Base-by-base conservation (phyloP, 306 rosid species). In the Quillaja saponaria region DNA sequence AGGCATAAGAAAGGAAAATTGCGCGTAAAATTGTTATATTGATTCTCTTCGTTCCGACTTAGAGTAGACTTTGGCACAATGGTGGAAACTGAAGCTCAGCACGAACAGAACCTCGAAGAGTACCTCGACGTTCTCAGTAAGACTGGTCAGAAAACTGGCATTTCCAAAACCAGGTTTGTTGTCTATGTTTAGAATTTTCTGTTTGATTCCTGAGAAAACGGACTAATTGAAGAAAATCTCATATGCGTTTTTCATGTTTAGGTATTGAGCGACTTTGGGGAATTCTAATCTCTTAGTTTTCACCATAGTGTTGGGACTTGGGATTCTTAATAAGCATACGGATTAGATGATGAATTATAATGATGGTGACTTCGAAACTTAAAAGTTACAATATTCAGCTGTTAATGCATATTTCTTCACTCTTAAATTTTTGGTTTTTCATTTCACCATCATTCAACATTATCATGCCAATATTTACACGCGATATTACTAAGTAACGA, bases 111-210 rank as follows among this genome's bases (percentile, higher is more conserved):
- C 17, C 58, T 65, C 53, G 82, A 82, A 59, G 98, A 88, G 71
- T 34, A 60, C 68, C 33, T 88, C 16, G 98, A 91, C 67, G 88
- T 91, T 58, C 90, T 92, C 40, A 88, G 88, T 55, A 64, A 62
- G 66, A 56, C 73, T 34, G 95, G 98, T 15, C 68, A 58, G 34
- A 88, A 73, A 68, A 86, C 92, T 1, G 96, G 96, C 51, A 13
- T 73, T 69, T 73, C 95, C 58, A 88, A 84, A 25, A 92, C 88
- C 74, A 86, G 98, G 96, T 69, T 72, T 37, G 33, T 12, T 5
- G 17, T 16, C 10, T 33, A 2, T 57, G 19, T 37, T 49, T 11
- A 17, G 3, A 13, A 51, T 28, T 34, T 7, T 59, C 69, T 3
- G 20, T 28, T 68, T 68, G 13, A 10, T 65, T 37, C 4, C 47